Evolutionary conservation across 257 asterid species (phyloP).

Genomic region (Solanum pinnatisectum): DNA sequence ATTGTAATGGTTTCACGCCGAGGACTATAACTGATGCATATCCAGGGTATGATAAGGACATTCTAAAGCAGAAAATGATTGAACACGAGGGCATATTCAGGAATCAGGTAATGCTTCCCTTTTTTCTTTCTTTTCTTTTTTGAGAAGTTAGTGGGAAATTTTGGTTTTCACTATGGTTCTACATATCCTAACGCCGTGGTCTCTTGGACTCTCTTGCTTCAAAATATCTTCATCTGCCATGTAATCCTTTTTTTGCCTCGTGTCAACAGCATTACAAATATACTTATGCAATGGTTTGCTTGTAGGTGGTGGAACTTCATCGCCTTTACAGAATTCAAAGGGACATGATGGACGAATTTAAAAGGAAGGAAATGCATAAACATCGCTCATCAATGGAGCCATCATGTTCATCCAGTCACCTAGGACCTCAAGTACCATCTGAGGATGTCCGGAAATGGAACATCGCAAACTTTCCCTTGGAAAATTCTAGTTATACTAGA

Average conservation of each 20-base stretch:
- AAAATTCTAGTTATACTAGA: slow-evolving; percentile 41
- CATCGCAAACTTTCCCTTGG: slow-evolving; percentile 31
- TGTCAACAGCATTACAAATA: background rate
- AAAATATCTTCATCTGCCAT: background rate
- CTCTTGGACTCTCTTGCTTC: background rate
- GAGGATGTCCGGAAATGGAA: slow-evolving; percentile 74
- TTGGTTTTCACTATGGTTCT: background rate
- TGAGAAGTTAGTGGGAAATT: background rate
- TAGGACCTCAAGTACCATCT: slow-evolving; percentile 51
- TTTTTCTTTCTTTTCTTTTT: background rate
- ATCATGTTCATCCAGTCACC: slow-evolving; percentile 62
- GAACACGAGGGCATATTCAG: slow-evolving; percentile 86
- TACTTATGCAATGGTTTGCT: slow-evolving; percentile 1
- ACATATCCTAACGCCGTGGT: background rate
- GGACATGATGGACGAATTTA: slow-evolving; percentile 83
- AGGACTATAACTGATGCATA: slow-evolving; percentile 35
- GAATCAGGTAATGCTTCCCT: slow-evolving; percentile 50
- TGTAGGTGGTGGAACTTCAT: slow-evolving; percentile 79
- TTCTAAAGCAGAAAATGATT: slow-evolving; percentile 77
- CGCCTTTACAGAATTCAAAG: slow-evolving; percentile 78
- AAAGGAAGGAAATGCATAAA: slow-evolving; percentile 32
- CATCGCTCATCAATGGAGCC: slow-evolving; percentile 54
- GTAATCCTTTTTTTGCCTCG: background rate
- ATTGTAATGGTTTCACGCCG: slow-evolving; percentile 44
- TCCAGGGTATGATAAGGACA: slow-evolving; percentile 59